These are phyloP conservation scores for Begonia masoniana DNA, from an alignment of 306 rosid species.

Conservation along the genomic window DNA sequence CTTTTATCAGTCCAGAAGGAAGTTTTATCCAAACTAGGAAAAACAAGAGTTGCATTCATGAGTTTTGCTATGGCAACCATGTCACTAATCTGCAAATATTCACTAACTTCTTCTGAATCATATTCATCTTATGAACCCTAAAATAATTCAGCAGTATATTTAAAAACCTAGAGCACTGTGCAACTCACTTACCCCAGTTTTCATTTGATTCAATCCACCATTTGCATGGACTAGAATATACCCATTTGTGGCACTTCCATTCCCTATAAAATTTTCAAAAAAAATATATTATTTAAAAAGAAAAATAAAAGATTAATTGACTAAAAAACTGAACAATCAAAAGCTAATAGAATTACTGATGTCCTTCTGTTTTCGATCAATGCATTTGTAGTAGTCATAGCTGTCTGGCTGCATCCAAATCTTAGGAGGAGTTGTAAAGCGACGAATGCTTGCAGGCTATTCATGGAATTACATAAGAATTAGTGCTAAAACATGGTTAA, in stretches of 20 bases:
- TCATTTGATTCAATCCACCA: slow-evolving; percentile 99
- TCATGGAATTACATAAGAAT: too few relatives aligned
- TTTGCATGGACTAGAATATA: slow-evolving; percentile 85
- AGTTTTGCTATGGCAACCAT: slow-evolving; percentile 94
- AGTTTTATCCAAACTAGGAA: slow-evolving; percentile 91
- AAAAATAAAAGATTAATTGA: too few relatives aligned
- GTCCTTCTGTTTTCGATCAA: slow-evolving; percentile 9
- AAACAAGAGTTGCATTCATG: slow-evolving; percentile 87
- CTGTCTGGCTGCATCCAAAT: slow-evolving; percentile 63
- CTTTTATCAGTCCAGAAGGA: slow-evolving; percentile 97
- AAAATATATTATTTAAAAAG: too few relatives aligned
- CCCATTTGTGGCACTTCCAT: slow-evolving; percentile 32
- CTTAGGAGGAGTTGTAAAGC: slow-evolving; percentile 10
- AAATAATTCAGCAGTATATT: slow-evolving; percentile 3
- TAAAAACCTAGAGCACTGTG: slow-evolving; percentile 20
- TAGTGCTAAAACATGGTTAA: too few relatives aligned
- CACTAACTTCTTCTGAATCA: slow-evolving; percentile 11
- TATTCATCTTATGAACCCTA: slow-evolving; percentile 25
- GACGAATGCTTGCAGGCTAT: too few relatives aligned
- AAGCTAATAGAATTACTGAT: too few relatives aligned
- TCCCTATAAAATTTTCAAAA: too few relatives aligned
- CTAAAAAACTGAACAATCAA: too few relatives aligned
- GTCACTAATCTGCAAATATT: slow-evolving; percentile 70
- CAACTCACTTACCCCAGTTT: slow-evolving; percentile 64
- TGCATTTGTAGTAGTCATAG: slow-evolving; percentile 64